Conservation (phyloP, 2,329 filamentous ascomycete species). For the Reticulascus tulasneorum region DNA sequence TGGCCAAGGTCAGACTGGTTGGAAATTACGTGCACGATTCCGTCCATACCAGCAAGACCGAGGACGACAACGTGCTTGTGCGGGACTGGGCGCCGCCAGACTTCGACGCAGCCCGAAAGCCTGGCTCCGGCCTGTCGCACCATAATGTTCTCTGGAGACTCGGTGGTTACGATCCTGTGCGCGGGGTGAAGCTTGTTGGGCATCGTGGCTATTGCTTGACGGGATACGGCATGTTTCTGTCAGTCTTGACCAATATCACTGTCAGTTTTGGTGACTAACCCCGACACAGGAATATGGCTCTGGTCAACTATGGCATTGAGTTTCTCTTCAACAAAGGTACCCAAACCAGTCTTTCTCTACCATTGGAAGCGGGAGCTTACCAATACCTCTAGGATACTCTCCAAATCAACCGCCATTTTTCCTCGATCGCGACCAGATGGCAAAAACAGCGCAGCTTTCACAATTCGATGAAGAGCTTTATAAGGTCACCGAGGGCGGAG, state of each 20-base stretch:
- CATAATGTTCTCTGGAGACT: conserved; percentile 88
- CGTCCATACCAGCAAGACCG: conserved; percentile 77
- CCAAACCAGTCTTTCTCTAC: background rate
- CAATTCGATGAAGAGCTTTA: conserved; percentile 98
- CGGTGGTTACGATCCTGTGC: conserved; percentile 88
- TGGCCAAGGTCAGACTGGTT: conserved; percentile 76
- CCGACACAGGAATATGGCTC: conserved; percentile 65
- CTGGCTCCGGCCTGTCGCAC: conserved; percentile 76
- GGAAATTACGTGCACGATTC: conserved; percentile 90
- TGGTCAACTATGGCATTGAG: conserved; percentile 92
- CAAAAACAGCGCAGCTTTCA: conserved; percentile 93
- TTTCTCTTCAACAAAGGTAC: conserved; percentile 70
- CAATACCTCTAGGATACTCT: conserved; percentile 53
- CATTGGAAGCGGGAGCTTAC: background rate
- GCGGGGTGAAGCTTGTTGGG: conserved; percentile 89
- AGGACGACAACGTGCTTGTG: conserved; percentile 76
- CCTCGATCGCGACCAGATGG: conserved; percentile 69
- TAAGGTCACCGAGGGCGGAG: conserved; percentile 80
- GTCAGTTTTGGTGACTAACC: conserved; percentile 11
- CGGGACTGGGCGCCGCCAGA: too few species aligned
- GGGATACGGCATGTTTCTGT: conserved; percentile 80
- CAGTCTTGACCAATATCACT: conserved; percentile 1
- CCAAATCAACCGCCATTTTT: conserved; percentile 34
- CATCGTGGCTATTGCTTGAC: conserved; percentile 92
- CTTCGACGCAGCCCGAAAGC: too few species aligned